These are phyloP conservation scores for Penicillium herquei DNA, from an alignment of 495 filamentous ascomycete genomes.

Conservation along the genomic window DNA sequence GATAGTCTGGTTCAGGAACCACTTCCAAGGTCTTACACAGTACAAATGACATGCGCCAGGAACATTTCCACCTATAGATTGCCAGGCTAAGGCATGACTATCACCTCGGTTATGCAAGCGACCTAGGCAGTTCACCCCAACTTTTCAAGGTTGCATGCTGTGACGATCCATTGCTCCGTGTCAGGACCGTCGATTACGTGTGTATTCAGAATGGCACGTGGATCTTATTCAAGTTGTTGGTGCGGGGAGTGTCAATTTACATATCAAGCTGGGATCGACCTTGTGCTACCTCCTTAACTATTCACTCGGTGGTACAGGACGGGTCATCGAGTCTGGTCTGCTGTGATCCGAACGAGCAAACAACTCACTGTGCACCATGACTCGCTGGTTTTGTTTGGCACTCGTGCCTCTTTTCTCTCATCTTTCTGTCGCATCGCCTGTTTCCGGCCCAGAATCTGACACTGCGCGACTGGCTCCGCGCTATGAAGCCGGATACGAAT, in stretches of 20 bases:
- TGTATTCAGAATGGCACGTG: constrained; percentile 16
- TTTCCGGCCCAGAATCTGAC: constrained; percentile 8
- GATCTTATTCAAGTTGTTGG: not conserved
- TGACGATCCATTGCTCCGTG: constrained; percentile 19
- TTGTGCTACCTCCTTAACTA: not conserved
- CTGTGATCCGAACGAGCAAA: constrained; percentile 2
- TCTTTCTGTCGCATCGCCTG: constrained; percentile 11
- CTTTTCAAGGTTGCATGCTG: not conserved
- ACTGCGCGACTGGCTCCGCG: constrained; percentile 9
- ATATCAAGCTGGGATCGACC: not conserved
- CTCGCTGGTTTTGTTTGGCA: constrained; percentile 20
- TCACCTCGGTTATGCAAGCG: constrained; percentile 21
- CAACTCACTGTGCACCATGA: constrained; percentile 15
- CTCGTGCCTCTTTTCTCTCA: constrained; percentile 19
- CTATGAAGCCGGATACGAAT: constrained; percentile 23
- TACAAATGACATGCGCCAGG: not conserved
- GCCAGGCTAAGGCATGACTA: not conserved
- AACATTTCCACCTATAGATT: not conserved
- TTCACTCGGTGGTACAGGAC: not conserved
- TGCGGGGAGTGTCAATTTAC: not conserved
- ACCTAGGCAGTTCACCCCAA: not conserved
- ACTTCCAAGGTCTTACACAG: too few species aligned
- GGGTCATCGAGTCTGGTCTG: constrained; percentile 9
- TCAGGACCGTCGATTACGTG: constrained; percentile 6
- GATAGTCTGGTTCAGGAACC: not conserved